Percentiles rank a stretch among this genome's conserved stretches.
phyloP scores from a whole-genome alignment of 768 basidiomycete species.

The Suillus alpinus region DNA sequence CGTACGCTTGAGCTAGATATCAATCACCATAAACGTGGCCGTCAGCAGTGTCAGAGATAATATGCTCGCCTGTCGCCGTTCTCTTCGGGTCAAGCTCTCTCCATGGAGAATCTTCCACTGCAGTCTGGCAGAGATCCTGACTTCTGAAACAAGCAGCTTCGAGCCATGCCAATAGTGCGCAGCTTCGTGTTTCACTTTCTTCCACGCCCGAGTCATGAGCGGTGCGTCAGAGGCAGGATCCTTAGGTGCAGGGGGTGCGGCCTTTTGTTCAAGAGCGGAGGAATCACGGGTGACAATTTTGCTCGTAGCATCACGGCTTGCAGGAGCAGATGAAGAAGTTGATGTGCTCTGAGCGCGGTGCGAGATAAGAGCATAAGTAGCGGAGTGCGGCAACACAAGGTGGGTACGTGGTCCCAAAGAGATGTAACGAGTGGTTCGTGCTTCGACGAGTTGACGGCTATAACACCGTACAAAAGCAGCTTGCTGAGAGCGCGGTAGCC shows the following conservation, averaged over 20 bases:
- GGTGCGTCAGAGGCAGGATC: conserved; percentile 40
- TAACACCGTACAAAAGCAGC: conserved; percentile 40
- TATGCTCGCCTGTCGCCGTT: conserved; percentile 77
- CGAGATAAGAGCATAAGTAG: conserved; percentile 15
- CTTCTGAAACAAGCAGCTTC: conserved; percentile 91
- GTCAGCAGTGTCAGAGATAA: background rate
- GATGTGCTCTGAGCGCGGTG: conserved; percentile 37
- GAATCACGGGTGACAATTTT: conserved; percentile 9
- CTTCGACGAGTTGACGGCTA: conserved; percentile 16
- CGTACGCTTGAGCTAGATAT: conserved; percentile 77
- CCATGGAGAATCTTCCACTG: conserved; percentile 94
- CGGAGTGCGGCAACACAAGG: conserved; percentile 14
- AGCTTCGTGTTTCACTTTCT: conserved; percentile 92
- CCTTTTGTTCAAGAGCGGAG: conserved; percentile 39
- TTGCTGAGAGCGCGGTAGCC: conserved; percentile 60
- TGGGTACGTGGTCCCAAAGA: conserved; percentile 15
- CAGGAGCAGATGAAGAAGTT: conserved; percentile 17
- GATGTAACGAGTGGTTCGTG: conserved; percentile 22
- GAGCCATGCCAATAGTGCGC: conserved; percentile 97
- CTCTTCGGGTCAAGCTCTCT: conserved; percentile 85
- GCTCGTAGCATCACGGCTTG: conserved; percentile 5
- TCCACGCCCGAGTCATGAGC: conserved; percentile 72
- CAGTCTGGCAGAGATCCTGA: conserved; percentile 82
- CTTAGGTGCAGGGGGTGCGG: conserved; percentile 47
- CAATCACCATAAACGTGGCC: background rate